These are phyloP conservation scores for Boletus semigastroideus DNA, from an alignment of 1,284 basidiomycete genomes.

Conservation along the genomic window DNA sequence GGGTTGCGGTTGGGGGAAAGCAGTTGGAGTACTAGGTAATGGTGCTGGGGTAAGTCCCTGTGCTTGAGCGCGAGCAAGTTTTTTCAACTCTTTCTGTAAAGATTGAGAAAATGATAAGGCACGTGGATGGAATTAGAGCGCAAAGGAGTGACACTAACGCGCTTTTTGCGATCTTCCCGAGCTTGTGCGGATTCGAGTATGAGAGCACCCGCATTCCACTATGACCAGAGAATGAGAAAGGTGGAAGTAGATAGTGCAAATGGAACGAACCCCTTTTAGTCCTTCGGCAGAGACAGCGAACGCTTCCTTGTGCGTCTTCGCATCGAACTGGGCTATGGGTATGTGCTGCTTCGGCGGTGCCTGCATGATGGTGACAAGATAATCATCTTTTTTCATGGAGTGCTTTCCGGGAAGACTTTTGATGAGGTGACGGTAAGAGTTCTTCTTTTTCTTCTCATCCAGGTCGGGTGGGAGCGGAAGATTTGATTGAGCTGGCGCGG, in stretches of 20 bases:
- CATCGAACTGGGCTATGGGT: slow-evolving; percentile 63
- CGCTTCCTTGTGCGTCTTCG: slow-evolving; percentile 65
- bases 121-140: slow-evolving; percentile 12
- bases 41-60: slow-evolving; percentile 35
- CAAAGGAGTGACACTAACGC: slow-evolving; percentile 46
- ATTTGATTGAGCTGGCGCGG: slow-evolving; percentile 33
- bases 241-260: slow-evolving; percentile 3
- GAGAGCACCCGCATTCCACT: slow-evolving; percentile 71
- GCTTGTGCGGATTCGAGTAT: slow-evolving; percentile 72
- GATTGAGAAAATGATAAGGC: slow-evolving; percentile 5
- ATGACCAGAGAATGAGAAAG: slow-evolving; percentile 20
- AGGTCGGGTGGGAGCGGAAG: slow-evolving; percentile 44
- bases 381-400: slow-evolving; percentile 80
- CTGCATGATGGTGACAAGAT: slow-evolving; percentile 61
- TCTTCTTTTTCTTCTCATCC: slow-evolving; percentile 77
- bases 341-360: slow-evolving; percentile 71
- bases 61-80: slow-evolving; percentile 61
- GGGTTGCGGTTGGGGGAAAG: slow-evolving; percentile 30
- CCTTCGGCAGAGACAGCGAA: slow-evolving; percentile 73
- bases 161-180: slow-evolving; percentile 73
- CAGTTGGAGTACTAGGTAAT: slow-evolving; percentile 25
- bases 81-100: slow-evolving; percentile 69
- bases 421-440: slow-evolving; percentile 74
- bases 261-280: slow-evolving; percentile 65
- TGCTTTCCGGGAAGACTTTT: slow-evolving; percentile 78